phyloP scores from a whole-genome alignment of 345 rosid species.

The Orychophragmus violaceus region DNA sequence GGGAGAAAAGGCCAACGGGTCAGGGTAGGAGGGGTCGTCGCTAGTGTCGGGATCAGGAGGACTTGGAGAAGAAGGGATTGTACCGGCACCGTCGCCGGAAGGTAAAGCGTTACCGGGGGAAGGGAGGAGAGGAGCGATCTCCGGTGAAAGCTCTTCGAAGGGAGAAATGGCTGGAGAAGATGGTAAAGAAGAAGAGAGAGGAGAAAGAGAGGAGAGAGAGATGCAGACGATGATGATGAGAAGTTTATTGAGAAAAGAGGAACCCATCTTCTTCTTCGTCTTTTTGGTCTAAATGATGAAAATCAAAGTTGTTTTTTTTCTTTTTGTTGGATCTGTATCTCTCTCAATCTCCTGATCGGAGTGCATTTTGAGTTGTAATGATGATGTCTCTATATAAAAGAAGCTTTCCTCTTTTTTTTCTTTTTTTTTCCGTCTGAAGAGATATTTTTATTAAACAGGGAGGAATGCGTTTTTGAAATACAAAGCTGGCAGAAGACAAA shows the following conservation, averaged over 20 bases:
- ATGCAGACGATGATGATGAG: constrained; percentile 29
- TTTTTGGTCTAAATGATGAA: constrained; percentile 45
- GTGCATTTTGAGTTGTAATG: constrained; percentile 25
- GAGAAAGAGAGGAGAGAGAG: constrained; percentile 27
- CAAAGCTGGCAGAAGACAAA: too few species aligned
- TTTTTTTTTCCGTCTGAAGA: too few species aligned
- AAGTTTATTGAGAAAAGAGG: constrained; percentile 34
- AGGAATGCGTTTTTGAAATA: too few species aligned
- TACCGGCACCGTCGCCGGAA: constrained; percentile 41
- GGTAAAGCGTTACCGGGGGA: constrained; percentile 53
- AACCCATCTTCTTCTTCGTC: constrained; percentile 33
- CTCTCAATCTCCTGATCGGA: constrained; percentile 17
- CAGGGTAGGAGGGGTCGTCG: constrained; percentile 33
- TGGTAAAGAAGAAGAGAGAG: constrained; percentile 35
- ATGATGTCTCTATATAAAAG: constrained; percentile 31
- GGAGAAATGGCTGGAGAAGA: constrained; percentile 38
- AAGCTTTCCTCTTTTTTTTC: constrained; percentile 11
- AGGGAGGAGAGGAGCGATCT: constrained; percentile 72
- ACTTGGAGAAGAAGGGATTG: constrained; percentile 74
- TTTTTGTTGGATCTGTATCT: constrained; percentile 15
- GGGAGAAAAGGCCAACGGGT: constrained; percentile 42
- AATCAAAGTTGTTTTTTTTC: constrained; percentile 34
- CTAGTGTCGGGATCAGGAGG: constrained; percentile 75
- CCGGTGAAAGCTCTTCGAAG: constrained; percentile 57
- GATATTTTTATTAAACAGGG: too few species aligned